Evolutionary conservation across 1,284 basidiomycete genomes (phyloP).

Genomic region (Trametes versicolor): DNA sequence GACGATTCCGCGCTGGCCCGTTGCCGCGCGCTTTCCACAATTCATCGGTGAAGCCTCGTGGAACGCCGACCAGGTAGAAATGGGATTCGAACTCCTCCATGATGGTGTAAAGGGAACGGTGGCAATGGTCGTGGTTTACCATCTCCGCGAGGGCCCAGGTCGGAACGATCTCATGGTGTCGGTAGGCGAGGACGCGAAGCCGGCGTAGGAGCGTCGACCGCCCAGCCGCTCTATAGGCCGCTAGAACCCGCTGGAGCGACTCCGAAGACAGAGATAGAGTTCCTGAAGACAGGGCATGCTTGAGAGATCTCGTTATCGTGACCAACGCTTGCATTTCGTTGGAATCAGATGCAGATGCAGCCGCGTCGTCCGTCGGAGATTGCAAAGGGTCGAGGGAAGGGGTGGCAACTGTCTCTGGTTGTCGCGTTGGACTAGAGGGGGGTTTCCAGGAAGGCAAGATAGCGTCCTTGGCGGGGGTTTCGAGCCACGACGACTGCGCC

Average conservation of each 20-base stretch:
- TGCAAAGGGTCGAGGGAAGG: no score
- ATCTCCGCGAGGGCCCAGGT: constrained; percentile 52
- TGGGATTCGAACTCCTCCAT: constrained; percentile 42
- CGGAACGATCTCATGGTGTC: constrained; percentile 19
- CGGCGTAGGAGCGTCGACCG: constrained; percentile 22
- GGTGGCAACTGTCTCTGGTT: not conserved
- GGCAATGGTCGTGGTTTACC: constrained; percentile 41
- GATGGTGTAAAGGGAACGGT: constrained; percentile 27
- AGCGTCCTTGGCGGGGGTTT: constrained; percentile 6
- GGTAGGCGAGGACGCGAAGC: constrained; percentile 37
- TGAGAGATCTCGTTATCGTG: constrained; percentile 6
- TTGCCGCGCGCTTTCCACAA: not conserved
- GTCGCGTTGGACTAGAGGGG: not conserved
- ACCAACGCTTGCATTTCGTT: not conserved
- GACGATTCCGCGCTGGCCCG: constrained; percentile 4
- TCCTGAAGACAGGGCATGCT: constrained; percentile 1
- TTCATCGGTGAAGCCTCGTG: constrained; percentile 28
- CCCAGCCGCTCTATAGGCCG: constrained; percentile 1
- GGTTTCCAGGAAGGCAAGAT: not conserved
- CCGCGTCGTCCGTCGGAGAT: not conserved
- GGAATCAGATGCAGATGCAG: not conserved
- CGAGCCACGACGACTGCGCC: not conserved
- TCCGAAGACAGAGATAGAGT: not conserved
- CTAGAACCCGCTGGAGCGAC: constrained; percentile 12
- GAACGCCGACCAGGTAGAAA: constrained; percentile 49